Percentiles rank a stretch among this genome's conserved stretches.
phyloP scores from a whole-genome alignment of 257 asterid genomes.

The Nicotiana obtusifolia region DNA sequence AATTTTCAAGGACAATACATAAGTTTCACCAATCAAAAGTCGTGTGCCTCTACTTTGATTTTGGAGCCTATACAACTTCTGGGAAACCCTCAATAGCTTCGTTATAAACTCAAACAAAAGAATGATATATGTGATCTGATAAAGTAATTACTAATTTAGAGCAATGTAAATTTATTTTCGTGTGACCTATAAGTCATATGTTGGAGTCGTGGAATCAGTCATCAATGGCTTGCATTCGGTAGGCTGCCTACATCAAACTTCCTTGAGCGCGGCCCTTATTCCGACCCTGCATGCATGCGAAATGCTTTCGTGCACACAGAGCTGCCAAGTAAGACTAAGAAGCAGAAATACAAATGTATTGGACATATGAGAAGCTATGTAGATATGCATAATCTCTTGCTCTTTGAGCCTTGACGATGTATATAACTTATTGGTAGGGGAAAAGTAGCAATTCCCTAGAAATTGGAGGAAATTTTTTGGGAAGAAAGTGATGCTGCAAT shows the following conservation, averaged over 20 bases:
- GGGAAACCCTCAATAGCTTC: not conserved
- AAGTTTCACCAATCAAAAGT: not conserved
- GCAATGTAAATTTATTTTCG: too few species aligned
- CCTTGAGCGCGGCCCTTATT: too few species aligned
- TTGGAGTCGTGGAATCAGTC: not conserved
- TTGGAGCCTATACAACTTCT: not conserved
- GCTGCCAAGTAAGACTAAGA: not conserved
- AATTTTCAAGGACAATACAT: not conserved
- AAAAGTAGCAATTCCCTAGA: conserved; percentile 11
- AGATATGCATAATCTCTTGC: not conserved
- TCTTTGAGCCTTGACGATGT: not conserved
- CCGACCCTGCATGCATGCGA: too few species aligned
- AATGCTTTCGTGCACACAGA: too few species aligned
- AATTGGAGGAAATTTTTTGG: conserved; percentile 1
- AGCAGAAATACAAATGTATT: not conserved
- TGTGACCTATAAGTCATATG: not conserved
- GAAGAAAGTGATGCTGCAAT: not conserved
- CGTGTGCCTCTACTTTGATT: not conserved
- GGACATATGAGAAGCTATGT: not conserved
- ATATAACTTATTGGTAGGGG: not conserved
- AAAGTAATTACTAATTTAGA: too few species aligned
- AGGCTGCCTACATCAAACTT: too few species aligned
- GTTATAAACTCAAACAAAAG: not conserved
- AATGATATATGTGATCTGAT: not conserved
- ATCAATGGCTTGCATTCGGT: too few species aligned